phyloP scores from a whole-genome alignment of 2,329 filamentous ascomycete species.

The Pseudofabraea citricarpa region DNA sequence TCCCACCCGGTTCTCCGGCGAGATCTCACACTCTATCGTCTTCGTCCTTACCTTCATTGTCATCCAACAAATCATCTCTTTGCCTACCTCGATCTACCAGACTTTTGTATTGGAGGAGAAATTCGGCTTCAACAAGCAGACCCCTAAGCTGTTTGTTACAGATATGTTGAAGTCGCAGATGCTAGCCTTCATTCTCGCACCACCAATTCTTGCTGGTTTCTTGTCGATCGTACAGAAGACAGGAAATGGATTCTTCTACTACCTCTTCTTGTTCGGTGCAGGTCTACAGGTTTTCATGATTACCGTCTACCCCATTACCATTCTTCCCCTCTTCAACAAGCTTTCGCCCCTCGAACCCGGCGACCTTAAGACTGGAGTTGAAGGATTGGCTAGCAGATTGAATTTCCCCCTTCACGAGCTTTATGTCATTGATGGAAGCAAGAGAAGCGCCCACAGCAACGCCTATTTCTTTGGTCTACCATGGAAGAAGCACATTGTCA shows the following conservation, averaged over 20 bases:
- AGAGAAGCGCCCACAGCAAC: conserved; percentile 83
- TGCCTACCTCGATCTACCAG: conserved; percentile 84
- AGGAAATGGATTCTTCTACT: conserved; percentile 94
- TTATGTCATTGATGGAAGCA: conserved; percentile 91
- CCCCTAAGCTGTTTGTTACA: conserved; percentile 76
- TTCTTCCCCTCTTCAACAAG: conserved; percentile 97
- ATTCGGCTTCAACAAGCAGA: conserved; percentile 99
- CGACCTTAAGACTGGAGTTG: conserved; percentile 80
- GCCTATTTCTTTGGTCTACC: conserved; percentile 96
- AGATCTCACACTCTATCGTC: conserved; percentile 88
- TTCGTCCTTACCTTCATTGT: conserved; percentile 87
- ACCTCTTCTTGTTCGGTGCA: conserved; percentile 90
- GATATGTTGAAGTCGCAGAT: conserved; percentile 91
- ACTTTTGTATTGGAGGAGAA: conserved; percentile 95
- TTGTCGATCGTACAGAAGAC: conserved; percentile 92
- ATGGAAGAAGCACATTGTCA: conserved; percentile 99
- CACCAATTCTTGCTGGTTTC: conserved; percentile 87
- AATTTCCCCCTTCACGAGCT: conserved; percentile 91
- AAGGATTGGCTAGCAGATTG: conserved; percentile 75
- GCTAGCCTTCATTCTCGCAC: conserved; percentile 72
- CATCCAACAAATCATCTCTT: conserved; percentile 70
- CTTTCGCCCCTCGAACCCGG: conserved; percentile 87
- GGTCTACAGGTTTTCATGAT: conserved; percentile 90
- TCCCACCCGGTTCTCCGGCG: conserved; percentile 76
- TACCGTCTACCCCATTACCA: conserved; percentile 91